Evolutionary conservation across 208 protist genomes (phyloP).

Genomic region (Crithidia sp.): DNA sequence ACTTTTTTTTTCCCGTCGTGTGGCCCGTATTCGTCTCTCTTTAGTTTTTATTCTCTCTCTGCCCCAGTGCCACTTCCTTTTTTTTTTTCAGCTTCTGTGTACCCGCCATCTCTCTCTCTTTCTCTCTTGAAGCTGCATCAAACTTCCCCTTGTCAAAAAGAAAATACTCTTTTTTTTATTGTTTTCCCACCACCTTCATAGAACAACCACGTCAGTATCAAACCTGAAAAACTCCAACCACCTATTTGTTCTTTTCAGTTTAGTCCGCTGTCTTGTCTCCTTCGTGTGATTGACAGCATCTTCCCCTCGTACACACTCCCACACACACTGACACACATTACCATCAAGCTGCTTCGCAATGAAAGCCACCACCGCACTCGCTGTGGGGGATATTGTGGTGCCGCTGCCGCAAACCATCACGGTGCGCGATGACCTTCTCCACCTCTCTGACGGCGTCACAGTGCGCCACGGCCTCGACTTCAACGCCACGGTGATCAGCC

Average conservation of each 20-base stretch:
- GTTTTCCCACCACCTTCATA: no score
- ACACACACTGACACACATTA: neutral
- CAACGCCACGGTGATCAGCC: conserved; percentile 81
- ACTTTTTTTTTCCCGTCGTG: no score
- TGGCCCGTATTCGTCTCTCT: no score
- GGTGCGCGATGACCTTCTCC: conserved; percentile 45
- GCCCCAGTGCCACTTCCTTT: neutral
- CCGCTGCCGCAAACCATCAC: conserved; percentile 49
- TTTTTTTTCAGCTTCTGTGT: neutral
- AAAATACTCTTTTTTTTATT: no score
- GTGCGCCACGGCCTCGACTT: conserved; percentile 57
- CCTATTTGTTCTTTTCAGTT: no score
- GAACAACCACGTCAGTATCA: no score
- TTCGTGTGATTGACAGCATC: neutral
- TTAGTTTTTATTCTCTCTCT: no score
- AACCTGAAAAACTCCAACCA: no score
- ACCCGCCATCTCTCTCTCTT: neutral
- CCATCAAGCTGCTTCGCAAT: conserved; percentile 25
- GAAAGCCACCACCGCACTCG: conserved; percentile 46
- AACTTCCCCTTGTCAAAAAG: no score
- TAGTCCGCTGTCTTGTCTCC: neutral
- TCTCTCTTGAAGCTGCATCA: neutral
- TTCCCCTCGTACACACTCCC: neutral
- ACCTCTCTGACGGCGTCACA: conserved; percentile 52
- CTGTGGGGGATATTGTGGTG: conserved; percentile 69